Evolutionary conservation across 1,284 basidiomycete genomes (phyloP), one percentile per base, ranked within the genome.

Genomic region (Inonotus obliquus): DNA sequence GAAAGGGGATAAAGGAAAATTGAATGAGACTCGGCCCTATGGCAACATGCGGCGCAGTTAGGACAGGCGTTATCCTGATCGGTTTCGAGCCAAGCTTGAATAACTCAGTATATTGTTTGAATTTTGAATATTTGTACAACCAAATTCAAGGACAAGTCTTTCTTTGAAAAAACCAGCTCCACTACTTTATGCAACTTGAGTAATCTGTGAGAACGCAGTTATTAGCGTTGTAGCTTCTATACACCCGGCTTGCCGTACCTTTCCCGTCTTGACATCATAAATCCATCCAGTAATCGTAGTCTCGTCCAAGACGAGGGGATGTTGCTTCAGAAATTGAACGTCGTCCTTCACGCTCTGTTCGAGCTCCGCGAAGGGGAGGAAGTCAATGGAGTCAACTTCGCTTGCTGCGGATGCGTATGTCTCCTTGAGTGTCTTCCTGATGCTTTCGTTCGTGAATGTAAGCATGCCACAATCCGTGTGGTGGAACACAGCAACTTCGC

Each of bases 391-490:
- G 57, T 85, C 79, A 23, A 84, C 78, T 13, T 74, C 75, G 23
- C 73, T 55, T 14, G 74, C 70, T 44, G 78, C 73, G 14, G 73
- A 69, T 19, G 80, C 76, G 44, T 78, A 75, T 19, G 77, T 74
- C 44, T 79, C 75, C 67, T 80, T 81, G 61, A 88, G 76, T 56
- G 80, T 73, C 19, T 75, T 68, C 47, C 79, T 81, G 25, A 89
- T 73, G 67, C 81, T 68, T 4, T 77, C 73, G 53, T 80, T 79
- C 21, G 75, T 77, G 72, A 87, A 86, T 0, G 80, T 81, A 47
- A 83, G 72, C 84, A 89, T 87, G 54, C 86, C 86, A 69, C 87
- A 88, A 58, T 79, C 82, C 2, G 85, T 86, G 70, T 88, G 86
- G 70, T 83, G 85, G 69, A 86, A 82, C 41, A 89, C 74, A 3